Conservation (phyloP, 139 green algal genomes). For the Ulvella scutata region DNA sequence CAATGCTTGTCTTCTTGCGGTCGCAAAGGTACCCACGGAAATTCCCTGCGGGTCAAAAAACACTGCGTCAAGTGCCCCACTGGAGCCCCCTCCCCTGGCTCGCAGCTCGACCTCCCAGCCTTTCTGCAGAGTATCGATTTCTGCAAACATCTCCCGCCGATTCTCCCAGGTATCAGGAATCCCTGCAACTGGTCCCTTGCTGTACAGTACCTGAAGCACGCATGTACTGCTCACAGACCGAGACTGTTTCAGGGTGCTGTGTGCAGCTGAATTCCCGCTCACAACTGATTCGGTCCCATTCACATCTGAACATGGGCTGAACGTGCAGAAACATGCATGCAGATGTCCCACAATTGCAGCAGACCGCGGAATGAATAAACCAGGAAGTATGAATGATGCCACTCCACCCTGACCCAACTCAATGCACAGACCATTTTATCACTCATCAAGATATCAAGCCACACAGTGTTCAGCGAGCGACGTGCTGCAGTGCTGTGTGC, state of each 20-base stretch:
- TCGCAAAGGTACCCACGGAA: conserved; percentile 46
- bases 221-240: background rate
- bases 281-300: no score
- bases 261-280: no score
- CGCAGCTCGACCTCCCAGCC: conserved; percentile 73
- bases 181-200: conserved; percentile 31
- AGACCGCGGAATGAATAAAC: no score
- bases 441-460: no score
- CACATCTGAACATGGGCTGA: no score
- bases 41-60: conserved; percentile 61
- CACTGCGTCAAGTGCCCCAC: conserved; percentile 47
- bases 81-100: conserved; percentile 22
- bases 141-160: conserved; percentile 61
- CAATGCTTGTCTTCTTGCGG: conserved; percentile 49
- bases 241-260: background rate
- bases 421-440: no score
- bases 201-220: conserved; percentile 37
- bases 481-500: no score
- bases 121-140: conserved; percentile 65
- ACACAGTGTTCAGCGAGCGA: no score
- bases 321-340: no score
- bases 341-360: no score
- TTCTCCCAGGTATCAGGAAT: conserved; percentile 59
- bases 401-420: no score
- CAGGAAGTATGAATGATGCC: no score